A percentile compares a stretch with the other conserved stretches of the same genome.
Evolutionary conservation across 495 filamentous ascomycete genomes (phyloP).

Genomic region (Annulohypoxylon stygium): DNA sequence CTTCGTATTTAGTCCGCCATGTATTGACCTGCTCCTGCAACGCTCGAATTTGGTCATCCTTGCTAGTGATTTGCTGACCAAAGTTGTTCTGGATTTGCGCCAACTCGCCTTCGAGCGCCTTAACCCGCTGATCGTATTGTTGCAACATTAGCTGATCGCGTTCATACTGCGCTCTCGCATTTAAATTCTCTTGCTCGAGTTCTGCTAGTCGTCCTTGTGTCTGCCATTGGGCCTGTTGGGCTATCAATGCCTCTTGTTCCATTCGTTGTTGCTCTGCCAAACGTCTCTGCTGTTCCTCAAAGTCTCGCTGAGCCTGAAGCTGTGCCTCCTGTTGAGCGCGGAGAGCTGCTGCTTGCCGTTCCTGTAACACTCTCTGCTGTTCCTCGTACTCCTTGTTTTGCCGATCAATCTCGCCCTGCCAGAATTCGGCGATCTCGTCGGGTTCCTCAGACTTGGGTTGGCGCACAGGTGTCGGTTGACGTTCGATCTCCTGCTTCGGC

Average conservation of each 20-base stretch:
- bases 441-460: conserved; percentile 78
- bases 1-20: conserved; percentile 96
- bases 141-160: conserved; percentile 96
- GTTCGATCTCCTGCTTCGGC: conserved; percentile 78
- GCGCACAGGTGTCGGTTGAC: conserved; percentile 74
- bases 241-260: conserved; percentile 88
- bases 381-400: conserved; percentile 95
- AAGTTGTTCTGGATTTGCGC: conserved; percentile 83
- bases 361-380: conserved; percentile 87
- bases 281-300: conserved; percentile 92
- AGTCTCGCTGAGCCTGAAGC: conserved; percentile 87
- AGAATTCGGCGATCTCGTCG: conserved; percentile 96
- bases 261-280: conserved; percentile 89
- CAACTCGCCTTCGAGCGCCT: conserved; percentile 91
- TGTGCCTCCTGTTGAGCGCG: conserved; percentile 79
- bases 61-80: conserved; percentile 85
- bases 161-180: conserved; percentile 94
- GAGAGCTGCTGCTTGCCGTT: conserved; percentile 78
- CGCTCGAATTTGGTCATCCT: conserved; percentile 92
- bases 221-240: conserved; percentile 89
- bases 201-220: conserved; percentile 94
- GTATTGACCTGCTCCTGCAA: conserved; percentile 96
- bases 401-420: conserved; percentile 89
- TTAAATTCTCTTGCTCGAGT: conserved; percentile 93
- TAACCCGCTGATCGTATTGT: conserved; percentile 94